Evolutionary conservation across 83 land plant genomes (phyloP).

Genomic region (Diphasiastrum complanatum): DNA sequence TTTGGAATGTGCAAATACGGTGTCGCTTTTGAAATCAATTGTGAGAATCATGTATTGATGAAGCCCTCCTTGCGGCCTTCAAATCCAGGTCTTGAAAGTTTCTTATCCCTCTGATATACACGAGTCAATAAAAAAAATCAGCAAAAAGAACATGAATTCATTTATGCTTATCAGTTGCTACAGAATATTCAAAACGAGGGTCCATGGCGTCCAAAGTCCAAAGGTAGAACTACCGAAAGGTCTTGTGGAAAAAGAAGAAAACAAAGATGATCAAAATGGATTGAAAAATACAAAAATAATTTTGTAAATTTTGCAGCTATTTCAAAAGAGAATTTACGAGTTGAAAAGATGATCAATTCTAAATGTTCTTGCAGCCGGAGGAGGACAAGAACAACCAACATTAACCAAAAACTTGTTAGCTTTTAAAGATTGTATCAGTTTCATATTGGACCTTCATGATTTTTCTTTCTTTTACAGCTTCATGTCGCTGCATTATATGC

Average conservation of each 20-base stretch:
- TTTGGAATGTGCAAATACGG: no score
- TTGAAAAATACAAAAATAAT: not conserved
- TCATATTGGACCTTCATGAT: slow-evolving; percentile 51
- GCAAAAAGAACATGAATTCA: not conserved
- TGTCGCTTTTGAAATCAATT: no score
- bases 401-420: no score
- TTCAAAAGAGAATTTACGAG: no score
- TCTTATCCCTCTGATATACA: slow-evolving; percentile 66
- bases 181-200: no score
- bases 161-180: not conserved
- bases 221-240: no score
- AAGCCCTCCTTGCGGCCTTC: slow-evolving; percentile 86
- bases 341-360: no score
- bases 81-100: slow-evolving; percentile 87
- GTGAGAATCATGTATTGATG: slow-evolving; percentile 51
- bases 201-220: no score
- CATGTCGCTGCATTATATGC: slow-evolving; percentile 54
- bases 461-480: slow-evolving; percentile 55
- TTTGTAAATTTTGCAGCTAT: no score
- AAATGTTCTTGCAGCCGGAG: no score
- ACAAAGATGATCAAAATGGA: not conserved
- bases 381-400: not conserved
- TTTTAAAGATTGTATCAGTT: no score
- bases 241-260: not conserved
- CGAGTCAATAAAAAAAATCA: slow-evolving; percentile 15